Base-by-base conservation (phyloP, 768 basidiomycete genomes). In the Leccinum aurantiacum region DNA sequence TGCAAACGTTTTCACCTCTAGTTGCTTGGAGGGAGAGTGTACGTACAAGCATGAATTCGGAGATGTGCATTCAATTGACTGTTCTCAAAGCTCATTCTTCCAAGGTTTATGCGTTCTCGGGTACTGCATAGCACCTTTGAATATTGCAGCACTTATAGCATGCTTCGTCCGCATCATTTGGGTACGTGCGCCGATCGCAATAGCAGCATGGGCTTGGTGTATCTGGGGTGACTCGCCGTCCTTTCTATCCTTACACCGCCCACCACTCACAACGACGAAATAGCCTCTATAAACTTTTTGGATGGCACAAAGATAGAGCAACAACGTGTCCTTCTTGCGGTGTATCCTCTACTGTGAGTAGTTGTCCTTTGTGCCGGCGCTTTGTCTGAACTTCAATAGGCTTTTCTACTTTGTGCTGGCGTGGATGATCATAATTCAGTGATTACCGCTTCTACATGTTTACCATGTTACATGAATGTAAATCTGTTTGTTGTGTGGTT, bases 341-440 rank as follows among this genome's bases (percentile, higher is more conserved):
- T 98, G 69, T 98, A 97, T 76, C 96, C 96, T n/a, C 80, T 97
- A 44, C 77, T 95, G 92, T 93, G 63, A 77, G 91, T 79, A 24
- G 47, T 35, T 41, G 37, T 29, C 56, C 46, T 53, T 60, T 29
- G 37, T 14, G 37, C 24, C 15, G 35, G 13, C 17, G 5, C 49
- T 33, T 31, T 38, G 41, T n/a, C 41, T 55, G 57, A 68, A 37
- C 55, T 41, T 24, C 46, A 48, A 1, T 65, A 93, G 92, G 48
- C 78, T 97, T 33, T 96, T 97, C 74, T 97, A 95, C 71, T 95
- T 95, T 75, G 87, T 96, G 65, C 77, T 97, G 44, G 92, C 93
- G 3, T 96, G 94, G 94, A 96, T 96, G 94, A 95, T 96, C 65
- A 79, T 96, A 67, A 95, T 96, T 64, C 91, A 94, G 74, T 95